phyloP scores from a whole-genome alignment of 257 asterid genomes.

The Ilex asprella region DNA sequence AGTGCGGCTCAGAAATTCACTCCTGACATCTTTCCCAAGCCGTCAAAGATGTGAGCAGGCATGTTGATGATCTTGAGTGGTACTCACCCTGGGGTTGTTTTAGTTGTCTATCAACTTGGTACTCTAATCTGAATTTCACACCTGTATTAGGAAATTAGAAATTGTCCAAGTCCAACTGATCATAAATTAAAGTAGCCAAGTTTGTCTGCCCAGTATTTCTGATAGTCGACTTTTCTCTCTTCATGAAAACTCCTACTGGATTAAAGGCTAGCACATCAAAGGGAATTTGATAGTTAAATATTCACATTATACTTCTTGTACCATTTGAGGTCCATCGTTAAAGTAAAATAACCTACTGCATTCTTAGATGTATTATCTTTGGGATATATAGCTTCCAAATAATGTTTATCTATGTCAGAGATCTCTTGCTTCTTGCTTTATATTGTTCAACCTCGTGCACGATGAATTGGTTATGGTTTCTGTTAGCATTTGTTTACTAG shows the following conservation, averaged over 20 bases:
- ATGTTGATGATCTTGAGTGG: not conserved
- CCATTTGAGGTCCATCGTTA: not conserved
- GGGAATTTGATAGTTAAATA: constrained; percentile 5
- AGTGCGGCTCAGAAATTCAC: constrained; percentile 93
- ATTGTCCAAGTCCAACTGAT: not conserved
- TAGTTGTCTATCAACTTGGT: no score
- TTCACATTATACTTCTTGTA: not conserved
- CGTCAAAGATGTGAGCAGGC: constrained; percentile 75
- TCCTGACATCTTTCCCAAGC: constrained; percentile 93
- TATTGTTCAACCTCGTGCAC: no score
- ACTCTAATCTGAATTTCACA: constrained; percentile 14
- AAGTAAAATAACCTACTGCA: no score
- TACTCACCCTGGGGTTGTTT: no score
- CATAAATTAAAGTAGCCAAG: not conserved
- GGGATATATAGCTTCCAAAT: not conserved
- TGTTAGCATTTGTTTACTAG: no score
- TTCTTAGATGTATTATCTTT: not conserved
- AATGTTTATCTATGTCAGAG: no score
- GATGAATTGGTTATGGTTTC: no score
- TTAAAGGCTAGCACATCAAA: not conserved
- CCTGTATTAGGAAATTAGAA: not conserved
- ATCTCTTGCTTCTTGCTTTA: no score
- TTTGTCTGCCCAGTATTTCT: not conserved
- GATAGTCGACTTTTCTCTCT: no score
- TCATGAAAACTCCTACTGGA: not conserved